Evolutionary conservation across 2,329 filamentous ascomycete species (phyloP).

Genomic region (Fusarium nodosum): DNA sequence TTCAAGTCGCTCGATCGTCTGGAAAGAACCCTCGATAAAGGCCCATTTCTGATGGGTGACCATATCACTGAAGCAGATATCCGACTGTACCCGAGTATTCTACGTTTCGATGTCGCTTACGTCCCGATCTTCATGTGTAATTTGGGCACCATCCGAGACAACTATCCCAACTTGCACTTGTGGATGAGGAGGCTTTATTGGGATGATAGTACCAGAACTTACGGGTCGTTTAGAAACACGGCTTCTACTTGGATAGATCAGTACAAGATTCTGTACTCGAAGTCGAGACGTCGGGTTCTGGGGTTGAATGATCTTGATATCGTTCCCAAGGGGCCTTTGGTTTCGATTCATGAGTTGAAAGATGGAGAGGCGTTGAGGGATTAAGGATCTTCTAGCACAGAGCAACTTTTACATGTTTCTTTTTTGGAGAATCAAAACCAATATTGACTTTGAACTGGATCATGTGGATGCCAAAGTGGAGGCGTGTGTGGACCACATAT

Average conservation of each 20-base stretch:
- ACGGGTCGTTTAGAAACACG: conserved; percentile 75
- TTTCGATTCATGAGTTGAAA: conserved; percentile 34
- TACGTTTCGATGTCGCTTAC: conserved; percentile 78
- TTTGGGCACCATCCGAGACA: conserved; percentile 71
- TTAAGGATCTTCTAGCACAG: neutral
- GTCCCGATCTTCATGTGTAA: conserved; percentile 76
- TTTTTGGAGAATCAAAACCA: neutral
- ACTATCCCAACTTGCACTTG: conserved; percentile 75
- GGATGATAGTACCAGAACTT: conserved; percentile 61
- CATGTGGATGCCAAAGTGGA: neutral
- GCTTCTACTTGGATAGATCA: conserved; percentile 68
- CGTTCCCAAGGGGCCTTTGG: conserved; percentile 46
- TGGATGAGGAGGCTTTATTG: conserved; percentile 80
- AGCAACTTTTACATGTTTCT: neutral
- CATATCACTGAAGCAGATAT: conserved; percentile 78
- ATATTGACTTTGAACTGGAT: neutral
- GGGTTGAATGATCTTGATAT: conserved; percentile 50
- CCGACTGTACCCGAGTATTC: conserved; percentile 74
- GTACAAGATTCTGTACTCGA: conserved; percentile 52
- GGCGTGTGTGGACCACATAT: neutral
- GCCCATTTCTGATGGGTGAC: conserved; percentile 73
- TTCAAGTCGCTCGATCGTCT: conserved; percentile 75
- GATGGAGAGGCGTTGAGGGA: neutral
- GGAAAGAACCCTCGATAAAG: conserved; percentile 66
- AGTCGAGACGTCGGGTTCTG: conserved; percentile 45